Evolutionary conservation across 495 filamentous ascomycete genomes (phyloP).

Genomic region (Cudoniella acicularis): DNA sequence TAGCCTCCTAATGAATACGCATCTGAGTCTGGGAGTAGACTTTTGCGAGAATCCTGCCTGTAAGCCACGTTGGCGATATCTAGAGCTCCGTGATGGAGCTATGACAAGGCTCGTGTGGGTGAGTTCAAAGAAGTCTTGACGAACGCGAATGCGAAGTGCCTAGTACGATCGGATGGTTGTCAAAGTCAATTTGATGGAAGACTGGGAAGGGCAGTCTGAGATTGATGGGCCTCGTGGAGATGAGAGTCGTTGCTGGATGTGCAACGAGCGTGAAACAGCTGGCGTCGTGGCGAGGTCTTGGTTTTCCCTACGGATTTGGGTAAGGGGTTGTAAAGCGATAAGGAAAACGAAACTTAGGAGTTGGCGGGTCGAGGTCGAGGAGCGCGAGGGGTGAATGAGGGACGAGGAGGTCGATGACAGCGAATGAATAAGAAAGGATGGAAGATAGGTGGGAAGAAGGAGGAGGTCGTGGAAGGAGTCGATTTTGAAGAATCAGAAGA

Average conservation of each 20-base stretch:
- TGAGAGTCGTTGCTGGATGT: conserved; percentile 9
- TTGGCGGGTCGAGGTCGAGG: conserved; percentile 2
- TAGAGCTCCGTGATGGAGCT: conserved; percentile 19
- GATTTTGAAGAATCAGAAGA: conserved; percentile 19
- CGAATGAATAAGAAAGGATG: conserved; percentile 19
- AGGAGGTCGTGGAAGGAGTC: conserved; percentile 15
- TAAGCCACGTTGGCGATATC: conserved; percentile 28
- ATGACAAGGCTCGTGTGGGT: conserved; percentile 1
- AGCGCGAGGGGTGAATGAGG: conserved; percentile 12
- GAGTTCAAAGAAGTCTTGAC: neutral
- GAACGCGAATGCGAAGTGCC: neutral
- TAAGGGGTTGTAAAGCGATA: conserved; percentile 10
- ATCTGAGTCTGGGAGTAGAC: conserved; percentile 21
- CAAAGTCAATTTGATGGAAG: conserved; percentile 13
- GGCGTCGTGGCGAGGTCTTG: conserved; percentile 16
- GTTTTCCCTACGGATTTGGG: conserved; percentile 8
- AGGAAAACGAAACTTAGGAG: neutral
- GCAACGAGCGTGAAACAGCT: conserved; percentile 22
- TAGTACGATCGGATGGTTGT: conserved; percentile 4
- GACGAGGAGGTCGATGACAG: conserved; percentile 7
- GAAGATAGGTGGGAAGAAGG: conserved; percentile 16
- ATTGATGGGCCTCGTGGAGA: conserved; percentile 1
- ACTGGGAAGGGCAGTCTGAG: conserved; percentile 11
- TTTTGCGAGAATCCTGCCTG: conserved; percentile 26
- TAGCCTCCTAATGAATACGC: conserved; percentile 50